Conservation (phyloP, 1,284 basidiomycete species). For the Crepidotus sp. region DNA sequence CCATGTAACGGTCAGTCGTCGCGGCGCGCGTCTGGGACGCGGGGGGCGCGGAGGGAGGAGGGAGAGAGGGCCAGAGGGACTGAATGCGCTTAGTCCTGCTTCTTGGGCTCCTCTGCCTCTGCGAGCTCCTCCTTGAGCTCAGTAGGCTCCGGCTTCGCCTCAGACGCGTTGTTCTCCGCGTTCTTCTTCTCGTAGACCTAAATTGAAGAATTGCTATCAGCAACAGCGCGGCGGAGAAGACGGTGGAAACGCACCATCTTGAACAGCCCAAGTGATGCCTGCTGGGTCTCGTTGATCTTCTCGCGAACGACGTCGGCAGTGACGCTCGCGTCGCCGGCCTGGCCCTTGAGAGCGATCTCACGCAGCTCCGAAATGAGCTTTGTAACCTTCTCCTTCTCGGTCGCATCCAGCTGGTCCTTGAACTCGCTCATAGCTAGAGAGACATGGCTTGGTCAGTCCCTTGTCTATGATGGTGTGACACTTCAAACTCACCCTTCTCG, state of each 20-base stretch:
- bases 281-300: conserved; percentile 94
- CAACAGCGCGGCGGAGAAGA: background rate
- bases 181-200: conserved; percentile 87
- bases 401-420: conserved; percentile 89
- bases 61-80: background rate
- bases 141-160: conserved; percentile 31
- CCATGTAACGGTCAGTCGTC: background rate
- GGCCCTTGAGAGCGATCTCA: conserved; percentile 86
- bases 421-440: conserved; percentile 85
- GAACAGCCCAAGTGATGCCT: conserved; percentile 95
- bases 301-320: conserved; percentile 85
- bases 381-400: conserved; percentile 90
- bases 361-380: conserved; percentile 84
- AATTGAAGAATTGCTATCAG: background rate
- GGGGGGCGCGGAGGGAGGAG: background rate
- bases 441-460: background rate
- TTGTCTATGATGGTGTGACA: background rate
- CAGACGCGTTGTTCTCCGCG: conserved; percentile 52
- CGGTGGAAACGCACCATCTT: conserved; percentile 59
- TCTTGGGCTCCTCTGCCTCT: conserved; percentile 49
- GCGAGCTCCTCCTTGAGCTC: conserved; percentile 29
- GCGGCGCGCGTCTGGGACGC: background rate
- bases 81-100: conserved; percentile 52
- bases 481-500: conserved; percentile 65
- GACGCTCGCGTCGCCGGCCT: conserved; percentile 75